These are phyloP conservation scores for Eucommia ulmoides DNA, from an alignment of 257 asterid genomes.

Conservation along the genomic window DNA sequence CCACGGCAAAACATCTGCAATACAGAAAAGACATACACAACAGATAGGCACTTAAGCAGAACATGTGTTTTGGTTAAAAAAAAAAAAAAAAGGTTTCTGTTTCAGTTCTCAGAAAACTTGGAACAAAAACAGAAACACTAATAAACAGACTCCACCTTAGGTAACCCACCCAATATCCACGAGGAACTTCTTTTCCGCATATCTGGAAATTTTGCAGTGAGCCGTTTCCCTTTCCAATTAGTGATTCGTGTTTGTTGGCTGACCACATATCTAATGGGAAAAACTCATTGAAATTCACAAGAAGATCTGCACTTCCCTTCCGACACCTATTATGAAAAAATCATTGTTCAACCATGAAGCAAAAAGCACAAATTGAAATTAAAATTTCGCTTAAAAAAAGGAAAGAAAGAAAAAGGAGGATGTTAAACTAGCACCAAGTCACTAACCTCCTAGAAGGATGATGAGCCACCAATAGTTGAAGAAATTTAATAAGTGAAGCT, in stretches of 20 bases:
- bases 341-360: slow-evolving; percentile 11
- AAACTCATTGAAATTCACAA: slow-evolving; percentile 66
- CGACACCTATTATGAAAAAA: slow-evolving; percentile 56
- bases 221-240: slow-evolving; percentile 26
- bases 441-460: slow-evolving; percentile 87
- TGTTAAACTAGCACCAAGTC: slow-evolving; percentile 1
- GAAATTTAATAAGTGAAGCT: slow-evolving; percentile 54
- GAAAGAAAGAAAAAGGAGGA: background rate
- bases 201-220: slow-evolving; percentile 40
- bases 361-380: background rate
- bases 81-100: background rate
- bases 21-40: background rate
- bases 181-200: slow-evolving; percentile 90
- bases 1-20: background rate
- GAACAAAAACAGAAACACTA: no score
- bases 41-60: no score
- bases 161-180: slow-evolving; percentile 87
- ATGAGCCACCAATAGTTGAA: slow-evolving; percentile 87
- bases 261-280: slow-evolving; percentile 22
- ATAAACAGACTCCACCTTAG: no score
- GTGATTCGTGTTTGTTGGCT: slow-evolving; percentile 22
- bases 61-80: background rate
- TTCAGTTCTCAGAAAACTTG: no score
- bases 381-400: background rate
- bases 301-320: slow-evolving; percentile 85